These are phyloP conservation scores for Suhomyces prunicola DNA, from an alignment of 805 yeast genomes.

Conservation along the genomic window DNA sequence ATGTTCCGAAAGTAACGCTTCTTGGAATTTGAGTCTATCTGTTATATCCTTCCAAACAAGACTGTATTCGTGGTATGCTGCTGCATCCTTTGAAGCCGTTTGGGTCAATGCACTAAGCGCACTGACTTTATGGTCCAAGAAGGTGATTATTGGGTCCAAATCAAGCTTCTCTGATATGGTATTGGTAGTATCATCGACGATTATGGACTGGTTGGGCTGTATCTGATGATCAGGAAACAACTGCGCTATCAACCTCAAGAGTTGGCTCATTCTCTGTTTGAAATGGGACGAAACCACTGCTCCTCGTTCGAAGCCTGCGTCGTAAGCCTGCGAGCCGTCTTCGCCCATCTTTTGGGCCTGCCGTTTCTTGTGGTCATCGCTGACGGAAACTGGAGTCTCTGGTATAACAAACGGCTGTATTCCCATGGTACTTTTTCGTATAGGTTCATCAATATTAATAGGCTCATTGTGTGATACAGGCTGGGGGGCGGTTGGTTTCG, in stretches of 20 bases:
- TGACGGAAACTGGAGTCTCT: slow-evolving; percentile 2
- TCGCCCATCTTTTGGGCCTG: slow-evolving; percentile 15
- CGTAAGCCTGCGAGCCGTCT: slow-evolving; percentile 27
- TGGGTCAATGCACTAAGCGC: slow-evolving; percentile 25
- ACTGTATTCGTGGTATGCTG: slow-evolving; percentile 25
- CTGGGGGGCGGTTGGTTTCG: background rate
- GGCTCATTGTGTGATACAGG: background rate
- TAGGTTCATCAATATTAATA: background rate
- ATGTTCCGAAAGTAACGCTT: slow-evolving; percentile 17
- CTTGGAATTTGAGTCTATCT: slow-evolving; percentile 22
- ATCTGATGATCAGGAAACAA: background rate
- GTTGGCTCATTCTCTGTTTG: slow-evolving; percentile 2
- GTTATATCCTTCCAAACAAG: slow-evolving; percentile 27
- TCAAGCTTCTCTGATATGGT: slow-evolving; percentile 32
- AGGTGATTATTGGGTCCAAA: slow-evolving; percentile 29
- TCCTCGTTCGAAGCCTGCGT: slow-evolving; percentile 35
- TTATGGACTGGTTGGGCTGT: background rate
- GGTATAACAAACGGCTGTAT: slow-evolving; percentile 18
- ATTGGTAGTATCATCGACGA: slow-evolving; percentile 33
- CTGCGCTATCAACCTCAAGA: slow-evolving; percentile 5
- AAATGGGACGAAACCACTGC: slow-evolving; percentile 22
- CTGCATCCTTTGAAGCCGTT: slow-evolving; percentile 24
- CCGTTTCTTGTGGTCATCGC: background rate
- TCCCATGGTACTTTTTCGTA: slow-evolving; percentile 13
- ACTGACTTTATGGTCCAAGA: slow-evolving; percentile 26